phyloP scores from a whole-genome alignment of 1,139 yeast genomes.

The Hanseniaspora uvarum region DNA sequence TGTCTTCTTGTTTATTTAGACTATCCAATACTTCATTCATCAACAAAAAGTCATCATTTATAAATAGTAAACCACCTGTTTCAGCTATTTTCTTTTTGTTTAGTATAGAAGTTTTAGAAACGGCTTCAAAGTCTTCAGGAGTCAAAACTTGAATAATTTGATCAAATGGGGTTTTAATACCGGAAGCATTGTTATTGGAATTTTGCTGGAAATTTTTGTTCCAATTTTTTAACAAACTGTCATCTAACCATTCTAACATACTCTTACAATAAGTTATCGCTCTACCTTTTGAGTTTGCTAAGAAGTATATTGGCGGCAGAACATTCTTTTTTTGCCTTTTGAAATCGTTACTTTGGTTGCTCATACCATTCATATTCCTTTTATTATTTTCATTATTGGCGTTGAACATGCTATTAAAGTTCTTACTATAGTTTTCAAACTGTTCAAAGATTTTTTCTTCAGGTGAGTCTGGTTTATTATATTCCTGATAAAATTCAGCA shows the following conservation, averaged over 20 bases:
- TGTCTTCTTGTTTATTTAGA: neutral
- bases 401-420: conserved; percentile 18
- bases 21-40: conserved; percentile 13
- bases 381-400: neutral
- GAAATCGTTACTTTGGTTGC: neutral
- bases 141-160: conserved; percentile 49
- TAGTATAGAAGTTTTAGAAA: neutral
- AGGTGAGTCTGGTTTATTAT: conserved; percentile 21
- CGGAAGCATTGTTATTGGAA: conserved; percentile 50
- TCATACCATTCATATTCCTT: neutral
- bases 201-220: conserved; percentile 46
- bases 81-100: conserved; percentile 9
- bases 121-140: conserved; percentile 41
- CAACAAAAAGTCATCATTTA: conserved; percentile 12
- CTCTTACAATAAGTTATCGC: conserved; percentile 73
- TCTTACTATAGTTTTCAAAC: conserved; percentile 11
- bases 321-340: conserved; percentile 13
- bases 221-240: conserved; percentile 70
- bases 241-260: conserved; percentile 92
- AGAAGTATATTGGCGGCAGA: conserved; percentile 57
- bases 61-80: conserved; percentile 18
- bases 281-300: conserved; percentile 72
- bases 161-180: conserved; percentile 51
- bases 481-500: conserved; percentile 39
- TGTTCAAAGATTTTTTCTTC: conserved; percentile 17